A percentile compares a stretch with the other conserved stretches of the same genome.
These are phyloP conservation scores for Erodium trifolium DNA, from an alignment of 441 rosid species.

Conservation along the genomic window DNA sequence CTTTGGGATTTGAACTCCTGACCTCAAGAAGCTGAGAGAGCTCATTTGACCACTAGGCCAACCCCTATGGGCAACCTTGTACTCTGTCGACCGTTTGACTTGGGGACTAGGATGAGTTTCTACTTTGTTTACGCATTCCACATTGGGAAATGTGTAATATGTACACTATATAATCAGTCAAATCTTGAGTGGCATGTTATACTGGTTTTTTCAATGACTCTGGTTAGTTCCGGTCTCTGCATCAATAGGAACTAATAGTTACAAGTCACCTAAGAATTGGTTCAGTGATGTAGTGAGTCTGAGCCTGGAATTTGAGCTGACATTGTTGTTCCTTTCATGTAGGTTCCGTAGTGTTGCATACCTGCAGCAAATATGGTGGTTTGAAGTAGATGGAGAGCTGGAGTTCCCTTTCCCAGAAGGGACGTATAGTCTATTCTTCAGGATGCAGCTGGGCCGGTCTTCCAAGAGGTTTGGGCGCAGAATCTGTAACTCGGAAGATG, in stretches of 20 bases:
- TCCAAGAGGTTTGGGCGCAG: constrained; percentile 58
- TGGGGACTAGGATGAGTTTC: too few relatives aligned
- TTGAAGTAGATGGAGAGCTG: constrained; percentile 68
- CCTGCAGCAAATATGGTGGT: constrained; percentile 96
- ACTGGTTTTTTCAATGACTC: not conserved
- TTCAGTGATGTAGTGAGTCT: not conserved
- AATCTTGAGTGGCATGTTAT: not conserved
- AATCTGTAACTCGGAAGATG: constrained; percentile 56
- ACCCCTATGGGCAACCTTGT: too few relatives aligned
- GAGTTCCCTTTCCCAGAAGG: constrained; percentile 84
- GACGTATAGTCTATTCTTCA: constrained; percentile 67
- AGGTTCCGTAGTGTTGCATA: constrained; percentile 73
- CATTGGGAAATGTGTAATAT: too few relatives aligned
- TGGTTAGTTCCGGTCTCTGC: not conserved
- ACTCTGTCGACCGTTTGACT: too few relatives aligned
- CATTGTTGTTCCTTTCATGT: constrained; percentile 15
- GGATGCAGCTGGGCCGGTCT: constrained; percentile 63
- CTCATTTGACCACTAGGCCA: too few relatives aligned
- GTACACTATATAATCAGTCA: too few relatives aligned
- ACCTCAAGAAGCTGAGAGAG: too few relatives aligned
- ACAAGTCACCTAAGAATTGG: not conserved
- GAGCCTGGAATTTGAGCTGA: constrained; percentile 15
- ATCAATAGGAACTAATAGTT: not conserved
- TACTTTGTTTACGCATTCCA: too few relatives aligned
- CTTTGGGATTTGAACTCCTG: too few relatives aligned